Base-by-base conservation (phyloP, 257 asterid genomes). In the Plantago major region DNA sequence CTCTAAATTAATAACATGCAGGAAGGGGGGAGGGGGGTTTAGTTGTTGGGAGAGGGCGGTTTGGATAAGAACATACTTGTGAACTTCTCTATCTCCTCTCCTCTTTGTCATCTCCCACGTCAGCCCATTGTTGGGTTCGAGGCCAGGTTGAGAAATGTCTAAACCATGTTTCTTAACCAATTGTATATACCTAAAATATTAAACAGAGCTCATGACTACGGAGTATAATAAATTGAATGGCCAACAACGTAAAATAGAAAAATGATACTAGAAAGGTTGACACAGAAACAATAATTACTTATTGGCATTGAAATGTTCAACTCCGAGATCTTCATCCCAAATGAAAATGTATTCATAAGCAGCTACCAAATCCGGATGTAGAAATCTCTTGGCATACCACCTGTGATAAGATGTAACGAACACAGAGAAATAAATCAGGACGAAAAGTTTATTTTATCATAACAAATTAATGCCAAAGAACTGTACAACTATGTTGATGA, bases 301-400 rank as follows among this genome's bases (percentile, higher is more conserved):
- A 17, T 85, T 92, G 16, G 90, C 90, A 81, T 90, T 84, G 47
- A 93, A 93, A 82, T 90, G 97, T 79, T 90, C 93, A 16, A 93
- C 97, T 73, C 99, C 97, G 77, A 93, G 99, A 82, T 93, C 99
- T 74, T 93, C 99, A 71, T 93, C 99, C 99, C 99, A 93, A 66
- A 93, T 87, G 76, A 89, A 89, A 71, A 93, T 87, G 73, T 89
- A 93, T 11, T 93, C 97, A 75, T 93, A 93, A 49, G 94, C 96
- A 73, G 97, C 96, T 16, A 93, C 87, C 63, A 93, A 72, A 81
- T 87, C 95, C 46, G 99, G 97, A 80, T 93, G 96, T 78, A 93
- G 74, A 81, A 93, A 93, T 75, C 99, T 82, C 84, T 93, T 93
- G 47, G 97, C 97, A 74, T 85, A 93, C 99, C 99, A 93, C 97